These are phyloP conservation scores for Quillaja saponaria DNA, from an alignment of 306 rosid species.

Conservation along the genomic window DNA sequence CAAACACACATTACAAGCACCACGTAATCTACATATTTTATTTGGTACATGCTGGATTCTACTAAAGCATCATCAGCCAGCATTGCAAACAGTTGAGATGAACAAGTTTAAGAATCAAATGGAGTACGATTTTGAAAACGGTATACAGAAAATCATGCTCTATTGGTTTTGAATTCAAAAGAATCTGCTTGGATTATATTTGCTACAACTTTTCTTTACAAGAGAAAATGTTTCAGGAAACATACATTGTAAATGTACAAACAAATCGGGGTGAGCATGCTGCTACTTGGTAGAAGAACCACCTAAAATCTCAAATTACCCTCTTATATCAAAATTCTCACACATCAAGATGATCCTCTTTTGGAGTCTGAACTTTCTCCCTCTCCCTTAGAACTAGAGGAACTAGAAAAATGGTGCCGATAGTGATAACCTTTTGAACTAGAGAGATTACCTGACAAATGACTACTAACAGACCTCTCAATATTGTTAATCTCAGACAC, in stretches of 20 bases:
- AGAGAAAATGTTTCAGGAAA: conserved; percentile 27
- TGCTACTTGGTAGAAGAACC: conserved; percentile 29
- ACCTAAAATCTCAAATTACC: conserved; percentile 29
- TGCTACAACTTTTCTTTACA: conserved; percentile 39
- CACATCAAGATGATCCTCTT: conserved; percentile 13
- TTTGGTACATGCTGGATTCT: background rate
- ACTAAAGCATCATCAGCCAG: conserved; percentile 1
- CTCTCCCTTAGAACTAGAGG: conserved; percentile 40
- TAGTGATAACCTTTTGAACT: conserved; percentile 62
- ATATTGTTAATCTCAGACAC: conserved; percentile 72
- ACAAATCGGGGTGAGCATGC: conserved; percentile 18
- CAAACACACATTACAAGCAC: conserved; percentile 3
- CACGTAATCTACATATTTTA: conserved; percentile 8
- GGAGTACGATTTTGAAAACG: background rate
- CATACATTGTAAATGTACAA: conserved; percentile 31
- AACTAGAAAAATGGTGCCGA: no score
- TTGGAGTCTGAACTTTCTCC: conserved; percentile 33
- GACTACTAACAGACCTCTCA: conserved; percentile 58
- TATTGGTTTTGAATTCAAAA: conserved; percentile 21
- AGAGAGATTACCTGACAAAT: conserved; percentile 56
- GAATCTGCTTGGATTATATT: conserved; percentile 42
- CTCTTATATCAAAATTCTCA: conserved; percentile 2
- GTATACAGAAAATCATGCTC: conserved; percentile 23
- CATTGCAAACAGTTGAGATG: conserved; percentile 6
- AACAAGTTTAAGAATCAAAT: conserved; percentile 21